phyloP scores from a whole-genome alignment of 2,329 filamentous ascomycete genomes.

The Chaetoscypha palmicola region DNA sequence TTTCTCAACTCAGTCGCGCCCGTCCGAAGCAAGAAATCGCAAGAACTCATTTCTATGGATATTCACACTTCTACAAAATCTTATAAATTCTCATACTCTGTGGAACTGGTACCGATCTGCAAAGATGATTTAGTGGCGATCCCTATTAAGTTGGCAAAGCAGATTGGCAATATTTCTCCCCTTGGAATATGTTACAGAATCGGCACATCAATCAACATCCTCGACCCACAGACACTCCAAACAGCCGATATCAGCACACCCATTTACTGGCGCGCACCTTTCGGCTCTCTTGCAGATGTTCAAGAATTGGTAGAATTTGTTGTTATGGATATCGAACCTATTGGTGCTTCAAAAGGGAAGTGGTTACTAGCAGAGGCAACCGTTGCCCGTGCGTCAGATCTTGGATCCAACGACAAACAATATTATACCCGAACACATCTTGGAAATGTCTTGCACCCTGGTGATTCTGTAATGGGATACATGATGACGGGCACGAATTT shows the following conservation, averaged over 20 bases:
- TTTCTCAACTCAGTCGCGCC: conserved; percentile 80
- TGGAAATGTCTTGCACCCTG: conserved; percentile 74
- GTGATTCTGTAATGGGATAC: conserved; percentile 94
- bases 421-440: conserved; percentile 91
- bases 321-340: conserved; percentile 85
- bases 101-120: conserved; percentile 87
- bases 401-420: conserved; percentile 77
- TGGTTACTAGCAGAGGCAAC: conserved; percentile 83
- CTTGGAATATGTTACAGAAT: conserved; percentile 81
- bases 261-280: conserved; percentile 88
- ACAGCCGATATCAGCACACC: conserved; percentile 76
- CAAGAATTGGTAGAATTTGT: conserved; percentile 86
- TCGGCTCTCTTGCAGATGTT: conserved; percentile 75
- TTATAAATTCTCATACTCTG: conserved; percentile 91
- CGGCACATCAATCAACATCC: conserved; percentile 79
- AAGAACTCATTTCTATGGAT: conserved; percentile 90
- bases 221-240: conserved; percentile 88
- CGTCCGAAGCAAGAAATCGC: conserved; percentile 72
- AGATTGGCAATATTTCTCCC: conserved; percentile 80
- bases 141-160: conserved; percentile 81
- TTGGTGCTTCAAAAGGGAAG: conserved; percentile 68
- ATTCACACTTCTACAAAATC: conserved; percentile 83
- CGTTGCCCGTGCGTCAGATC: conserved; percentile 77
- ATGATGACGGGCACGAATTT: conserved; percentile 83
- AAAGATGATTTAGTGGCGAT: conserved; percentile 96